phyloP scores from a whole-genome alignment of 305 asterid species.

The Fraxinus ornus region DNA sequence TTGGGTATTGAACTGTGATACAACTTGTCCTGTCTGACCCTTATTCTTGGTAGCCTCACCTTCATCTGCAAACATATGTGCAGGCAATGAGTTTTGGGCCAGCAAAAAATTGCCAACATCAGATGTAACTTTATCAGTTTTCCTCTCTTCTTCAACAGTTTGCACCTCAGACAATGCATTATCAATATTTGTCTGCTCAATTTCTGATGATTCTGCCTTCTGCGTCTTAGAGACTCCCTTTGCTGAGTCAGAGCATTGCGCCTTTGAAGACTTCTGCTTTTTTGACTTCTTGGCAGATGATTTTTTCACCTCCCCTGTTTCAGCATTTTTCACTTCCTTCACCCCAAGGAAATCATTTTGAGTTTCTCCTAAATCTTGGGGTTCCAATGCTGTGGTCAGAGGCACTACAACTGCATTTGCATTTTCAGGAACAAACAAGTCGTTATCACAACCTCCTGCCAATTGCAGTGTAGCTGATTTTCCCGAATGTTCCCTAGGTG shows the following conservation, averaged over 20 bases:
- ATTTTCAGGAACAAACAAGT: constrained; percentile 19
- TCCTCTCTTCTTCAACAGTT: constrained; percentile 32
- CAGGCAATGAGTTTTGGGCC: constrained; percentile 26
- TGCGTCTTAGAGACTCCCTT: constrained; percentile 41
- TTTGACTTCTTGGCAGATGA: constrained; percentile 71
- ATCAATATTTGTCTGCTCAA: constrained; percentile 31
- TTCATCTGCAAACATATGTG: constrained; percentile 16
- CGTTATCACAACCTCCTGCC: constrained; percentile 22
- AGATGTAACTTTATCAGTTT: constrained; percentile 25
- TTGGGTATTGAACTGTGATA: constrained; percentile 34
- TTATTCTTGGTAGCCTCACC: constrained; percentile 29
- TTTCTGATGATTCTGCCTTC: constrained; percentile 38
- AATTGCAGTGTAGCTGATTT: constrained; percentile 30
- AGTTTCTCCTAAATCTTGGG: constrained; percentile 31
- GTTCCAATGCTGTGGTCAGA: constrained; percentile 24
- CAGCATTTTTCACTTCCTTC: constrained; percentile 50
- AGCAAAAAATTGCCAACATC: constrained; percentile 24
- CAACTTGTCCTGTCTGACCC: constrained; percentile 33
- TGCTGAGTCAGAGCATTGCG: constrained; percentile 35
- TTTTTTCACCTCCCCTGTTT: constrained; percentile 48
- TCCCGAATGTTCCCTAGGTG: constrained; percentile 29
- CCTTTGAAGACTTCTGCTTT: constrained; percentile 67
- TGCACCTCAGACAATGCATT: constrained; percentile 30
- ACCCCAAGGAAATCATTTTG: constrained; percentile 29
- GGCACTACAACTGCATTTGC: constrained; percentile 32